These are phyloP conservation scores for Neophaeococcomyces mojaviensis DNA, from an alignment of 2,329 filamentous ascomycete species.

Conservation along the genomic window DNA sequence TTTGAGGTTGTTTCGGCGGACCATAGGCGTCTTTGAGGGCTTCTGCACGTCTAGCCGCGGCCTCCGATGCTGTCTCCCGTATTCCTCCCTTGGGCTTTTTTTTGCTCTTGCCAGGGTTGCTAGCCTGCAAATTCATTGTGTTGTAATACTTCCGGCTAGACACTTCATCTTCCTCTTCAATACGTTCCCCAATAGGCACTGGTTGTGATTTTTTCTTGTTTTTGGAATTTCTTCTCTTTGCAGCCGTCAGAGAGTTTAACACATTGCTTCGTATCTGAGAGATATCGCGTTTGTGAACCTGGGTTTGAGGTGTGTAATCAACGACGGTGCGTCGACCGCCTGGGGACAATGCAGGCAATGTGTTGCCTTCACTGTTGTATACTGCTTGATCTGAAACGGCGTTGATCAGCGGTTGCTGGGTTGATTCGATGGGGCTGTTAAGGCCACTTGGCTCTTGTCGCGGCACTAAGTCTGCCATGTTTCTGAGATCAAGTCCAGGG, in stretches of 20 bases:
- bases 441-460: background rate
- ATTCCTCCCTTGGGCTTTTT: background rate
- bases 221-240: background rate
- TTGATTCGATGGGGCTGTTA: background rate
- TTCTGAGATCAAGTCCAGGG: too few relatives aligned
- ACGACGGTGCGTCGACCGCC: background rate
- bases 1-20: background rate
- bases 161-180: conserved; percentile 5
- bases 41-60: background rate
- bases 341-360: background rate
- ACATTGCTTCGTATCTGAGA: background rate
- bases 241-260: background rate
- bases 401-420: background rate
- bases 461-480: background rate
- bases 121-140: conserved; percentile 7
- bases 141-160: conserved; percentile 1
- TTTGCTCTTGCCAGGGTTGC: conserved; percentile 16
- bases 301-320: conserved; percentile 1
- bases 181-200: background rate
- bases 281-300: background rate
- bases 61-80: background rate
- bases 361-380: background rate
- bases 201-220: background rate
- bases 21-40: background rate
- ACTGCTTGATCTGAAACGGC: background rate